phyloP scores from a whole-genome alignment of 1,139 yeast species.

The Candida mesenterica region DNA sequence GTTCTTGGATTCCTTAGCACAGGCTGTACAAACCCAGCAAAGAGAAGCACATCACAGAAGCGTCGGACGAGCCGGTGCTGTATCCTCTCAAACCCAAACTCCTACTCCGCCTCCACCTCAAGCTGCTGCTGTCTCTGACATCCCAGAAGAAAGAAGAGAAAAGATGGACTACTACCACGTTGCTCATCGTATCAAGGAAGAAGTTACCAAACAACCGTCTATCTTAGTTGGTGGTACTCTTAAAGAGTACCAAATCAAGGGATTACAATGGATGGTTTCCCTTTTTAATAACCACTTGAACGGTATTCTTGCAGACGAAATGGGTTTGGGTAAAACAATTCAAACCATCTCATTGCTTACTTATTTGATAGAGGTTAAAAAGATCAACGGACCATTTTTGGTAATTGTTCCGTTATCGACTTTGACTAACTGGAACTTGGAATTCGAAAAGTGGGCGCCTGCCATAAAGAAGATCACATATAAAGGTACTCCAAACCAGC shows the following conservation, averaged over 20 bases:
- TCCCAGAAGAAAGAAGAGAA: conserved; percentile 33
- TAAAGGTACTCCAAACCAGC: conserved; percentile 71
- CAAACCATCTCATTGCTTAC: conserved; percentile 79
- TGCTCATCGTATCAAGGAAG: conserved; percentile 72
- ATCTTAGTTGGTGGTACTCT: conserved; percentile 81
- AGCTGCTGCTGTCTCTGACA: conserved; percentile 28
- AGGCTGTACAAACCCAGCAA: conserved; percentile 75
- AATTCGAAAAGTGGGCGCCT: conserved; percentile 89
- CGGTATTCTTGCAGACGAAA: conserved; percentile 93
- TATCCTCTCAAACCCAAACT: conserved; percentile 21
- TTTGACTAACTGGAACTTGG: conserved; percentile 80
- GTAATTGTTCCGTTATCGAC: conserved; percentile 85
- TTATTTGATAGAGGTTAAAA: conserved; percentile 70
- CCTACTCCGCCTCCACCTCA: too few species aligned
- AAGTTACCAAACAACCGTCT: conserved; percentile 60
- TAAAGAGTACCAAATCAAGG: conserved; percentile 91
- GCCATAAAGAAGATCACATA: conserved; percentile 62
- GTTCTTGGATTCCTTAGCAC: conserved; percentile 73
- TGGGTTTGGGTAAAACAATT: conserved; percentile 89
- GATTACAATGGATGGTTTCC: conserved; percentile 98
- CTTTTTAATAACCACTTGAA: conserved; percentile 87
- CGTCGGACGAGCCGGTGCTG: conserved; percentile 13
- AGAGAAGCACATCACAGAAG: conserved; percentile 34
- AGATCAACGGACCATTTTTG: conserved; percentile 66
- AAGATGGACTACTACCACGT: conserved; percentile 76